Base-by-base conservation (phyloP, 257 asterid genomes). In the Penstemon barbatus region DNA sequence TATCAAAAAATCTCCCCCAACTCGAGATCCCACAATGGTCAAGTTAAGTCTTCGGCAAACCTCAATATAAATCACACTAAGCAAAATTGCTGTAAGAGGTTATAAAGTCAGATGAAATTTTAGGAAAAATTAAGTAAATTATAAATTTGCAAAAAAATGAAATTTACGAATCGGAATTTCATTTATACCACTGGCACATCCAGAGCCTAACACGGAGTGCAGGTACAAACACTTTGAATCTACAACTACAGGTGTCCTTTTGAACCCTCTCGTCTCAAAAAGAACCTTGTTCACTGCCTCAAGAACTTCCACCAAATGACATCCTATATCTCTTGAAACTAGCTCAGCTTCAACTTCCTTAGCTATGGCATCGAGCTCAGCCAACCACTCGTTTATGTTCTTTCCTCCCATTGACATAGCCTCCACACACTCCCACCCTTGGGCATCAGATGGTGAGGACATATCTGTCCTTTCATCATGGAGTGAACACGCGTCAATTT, bases 1-100 rank as follows among this genome's bases (percentile, higher is more conserved):
- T 77, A 94, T 89, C 81, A 94, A 79, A 81, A 94, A 94, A 45
- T 91, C 97, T 76, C 91, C 99, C 84, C 97, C 97, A 84, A 94
- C 97, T 75, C 90, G 95, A 78, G 99, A 89, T 75, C 98, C 97
- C 71, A 91, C 91, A 71, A 94, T 86, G 50, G 87, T 86, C 80
- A 94, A 86, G 71, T 91, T 89, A 71, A 91, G 95, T 75, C 97
- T 83, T 77, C 78, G 92, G 68, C 97, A 94, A 71, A 94, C 99
- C 85, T 94, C 99, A 74, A 94, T 94, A 45, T 94, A 91, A 62
- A 91, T 87, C 74, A 91, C 90, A 55, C 97, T 89, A 63, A 94
- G 89, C 91, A 94, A 82, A 79, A 94, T 91, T 70, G 91, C 96
- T 94, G 95, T 43, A 72, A 52, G 33, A 25, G 33, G 74, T 12